Evolutionary conservation across 345 rosid genomes (phyloP).

Genomic region (Raphanus raphanistrum): DNA sequence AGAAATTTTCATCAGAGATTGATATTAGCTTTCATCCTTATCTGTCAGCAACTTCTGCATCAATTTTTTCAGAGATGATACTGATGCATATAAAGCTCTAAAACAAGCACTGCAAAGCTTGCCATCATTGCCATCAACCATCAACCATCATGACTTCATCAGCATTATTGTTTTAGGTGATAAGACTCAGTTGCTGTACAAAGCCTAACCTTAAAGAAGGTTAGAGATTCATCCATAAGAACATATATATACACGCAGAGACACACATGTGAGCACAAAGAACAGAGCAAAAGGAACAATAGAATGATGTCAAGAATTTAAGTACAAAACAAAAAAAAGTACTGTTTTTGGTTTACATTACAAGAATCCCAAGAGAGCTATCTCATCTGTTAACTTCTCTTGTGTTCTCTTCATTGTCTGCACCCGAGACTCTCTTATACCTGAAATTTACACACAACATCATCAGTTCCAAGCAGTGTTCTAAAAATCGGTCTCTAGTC

Average conservation of each 20-base stretch:
- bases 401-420: slow-evolving; percentile 31
- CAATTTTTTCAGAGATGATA: background rate
- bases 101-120: slow-evolving; percentile 1
- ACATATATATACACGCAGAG: slow-evolving; percentile 35
- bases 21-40: background rate
- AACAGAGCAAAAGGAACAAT: slow-evolving; percentile 22
- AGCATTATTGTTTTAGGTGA: slow-evolving; percentile 15
- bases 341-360: slow-evolving; percentile 21
- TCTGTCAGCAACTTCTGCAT: background rate
- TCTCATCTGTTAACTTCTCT: slow-evolving; percentile 35
- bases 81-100: slow-evolving; percentile 3
- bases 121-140: background rate
- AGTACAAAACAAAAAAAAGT: slow-evolving; percentile 18
- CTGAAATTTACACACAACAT: slow-evolving; percentile 5
- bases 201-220: slow-evolving; percentile 15
- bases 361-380: slow-evolving; percentile 23
- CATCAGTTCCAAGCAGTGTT: background rate
- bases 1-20: background rate
- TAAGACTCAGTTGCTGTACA: slow-evolving; percentile 19
- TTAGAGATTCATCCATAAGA: background rate
- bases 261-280: slow-evolving; percentile 26
- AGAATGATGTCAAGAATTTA: slow-evolving; percentile 29
- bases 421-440: slow-evolving; percentile 20
- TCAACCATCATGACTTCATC: slow-evolving; percentile 6
- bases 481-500: no score